A percentile compares a stretch with the other conserved stretches of the same genome.
phyloP scores from a whole-genome alignment of 1,284 basidiomycete species.

The Vanrija sp. region DNA sequence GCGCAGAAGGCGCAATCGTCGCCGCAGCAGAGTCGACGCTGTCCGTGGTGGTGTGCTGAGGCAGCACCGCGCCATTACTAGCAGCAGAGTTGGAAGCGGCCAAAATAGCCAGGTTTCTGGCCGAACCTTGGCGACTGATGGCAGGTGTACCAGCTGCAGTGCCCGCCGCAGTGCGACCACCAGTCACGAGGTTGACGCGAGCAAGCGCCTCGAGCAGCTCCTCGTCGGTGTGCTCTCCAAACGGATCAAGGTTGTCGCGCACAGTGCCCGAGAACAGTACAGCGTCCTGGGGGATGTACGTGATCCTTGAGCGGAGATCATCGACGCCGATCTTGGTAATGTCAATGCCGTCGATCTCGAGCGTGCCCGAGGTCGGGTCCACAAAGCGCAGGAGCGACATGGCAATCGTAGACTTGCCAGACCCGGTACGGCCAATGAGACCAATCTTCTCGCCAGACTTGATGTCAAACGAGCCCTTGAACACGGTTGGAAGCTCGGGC shows the following conservation, averaged over 20 bases:
- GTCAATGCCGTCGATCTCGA: slow-evolving; percentile 83
- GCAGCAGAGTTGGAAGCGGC: slow-evolving; percentile 17
- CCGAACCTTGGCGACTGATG: slow-evolving; percentile 5
- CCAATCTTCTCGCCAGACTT: slow-evolving; percentile 73
- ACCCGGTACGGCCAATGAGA: slow-evolving; percentile 49
- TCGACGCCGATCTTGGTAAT: slow-evolving; percentile 81
- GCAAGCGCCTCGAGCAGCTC: slow-evolving; percentile 59
- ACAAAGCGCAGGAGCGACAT: slow-evolving; percentile 84
- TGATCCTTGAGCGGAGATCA: slow-evolving; percentile 58
- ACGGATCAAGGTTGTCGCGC: slow-evolving; percentile 82
- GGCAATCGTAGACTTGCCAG: slow-evolving; percentile 61
- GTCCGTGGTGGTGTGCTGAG: neutral
- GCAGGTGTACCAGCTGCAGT: neutral
- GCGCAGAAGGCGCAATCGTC: neutral
- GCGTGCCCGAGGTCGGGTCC: slow-evolving; percentile 73
- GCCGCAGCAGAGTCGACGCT: neutral
- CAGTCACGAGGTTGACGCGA: slow-evolving; percentile 36
- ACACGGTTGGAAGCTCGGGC: slow-evolving; percentile 74
- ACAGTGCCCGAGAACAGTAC: slow-evolving; percentile 83
- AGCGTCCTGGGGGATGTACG: slow-evolving; percentile 58
- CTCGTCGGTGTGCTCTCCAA: slow-evolving; percentile 73
- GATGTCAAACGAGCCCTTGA: slow-evolving; percentile 71
- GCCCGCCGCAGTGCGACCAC: slow-evolving; percentile 1
- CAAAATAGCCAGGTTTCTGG: slow-evolving; percentile 14
- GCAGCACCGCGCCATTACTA: neutral